Evolutionary conservation across 495 filamentous ascomycete genomes (phyloP), one percentile per base, ranked within the genome.

Genomic region (Xylona heveae): DNA sequence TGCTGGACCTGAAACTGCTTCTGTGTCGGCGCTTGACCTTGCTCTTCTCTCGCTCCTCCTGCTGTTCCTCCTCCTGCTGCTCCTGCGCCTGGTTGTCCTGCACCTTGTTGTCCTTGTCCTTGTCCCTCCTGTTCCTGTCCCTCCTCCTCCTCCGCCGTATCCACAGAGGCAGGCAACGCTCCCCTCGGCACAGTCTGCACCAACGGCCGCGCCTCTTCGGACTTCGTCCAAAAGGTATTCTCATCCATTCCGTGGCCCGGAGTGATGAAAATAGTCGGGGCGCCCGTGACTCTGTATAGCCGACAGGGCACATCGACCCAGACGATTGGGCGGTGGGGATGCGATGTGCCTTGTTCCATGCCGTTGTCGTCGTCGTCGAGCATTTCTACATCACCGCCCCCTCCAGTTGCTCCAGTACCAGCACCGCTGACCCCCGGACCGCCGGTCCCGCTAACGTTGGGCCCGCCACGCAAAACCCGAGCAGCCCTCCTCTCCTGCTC

Each of bases 191-290:
- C 23, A 7, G n/a, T 13, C 23, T 13, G 23, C 23, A 25, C 7
- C 23, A 7, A n/a, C 23, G n/a, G 7, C n/a, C 7, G 23, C 23
- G n/a, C 23, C 23, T 25, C 23, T 25, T 25, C 23, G 23, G 23
- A 25, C 23, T 25, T 25, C 23, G 23, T 25, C 23, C 23, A 25
- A 25, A n/a, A 25, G 23, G 23, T 25, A 2, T 32, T 14, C 30
- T 4, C 2, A 12, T 14, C 4, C 18, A 19, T 32, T 6, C 7
- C 14, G 4, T 3, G 14, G 2, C 18, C 30, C 2, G 30, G 30
- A 12, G 24, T 21, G 3, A 32, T 32, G 17, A 32, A 32, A 12
- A 32, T 32, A 18, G 30, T 21, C 3, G 14, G 15, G 18, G 30
- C 14, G 16, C 18, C 18, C 3, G 14, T 12, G 18, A 32, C 30